Evolutionary conservation across 371 early-diverging fungal species (phyloP), one percentile per base, ranked within the genome.

Genomic region (Fennellomyces sp.): DNA sequence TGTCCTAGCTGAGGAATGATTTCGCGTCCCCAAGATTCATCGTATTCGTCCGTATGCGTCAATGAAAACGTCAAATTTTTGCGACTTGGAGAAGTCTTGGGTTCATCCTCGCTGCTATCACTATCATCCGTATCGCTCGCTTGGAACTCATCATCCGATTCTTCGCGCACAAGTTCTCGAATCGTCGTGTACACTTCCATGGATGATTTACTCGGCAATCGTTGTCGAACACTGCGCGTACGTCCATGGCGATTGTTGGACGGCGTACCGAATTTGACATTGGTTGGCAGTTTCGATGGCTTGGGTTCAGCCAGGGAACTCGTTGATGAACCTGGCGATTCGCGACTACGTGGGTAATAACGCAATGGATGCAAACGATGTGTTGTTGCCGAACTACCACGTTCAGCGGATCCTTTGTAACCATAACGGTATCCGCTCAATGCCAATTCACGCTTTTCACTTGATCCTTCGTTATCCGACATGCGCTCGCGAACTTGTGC

Each of bases 181-280:
- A 81, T 75, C 8, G 83, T 86, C 1, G 76, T 74, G 61, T 83
- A 89, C 1, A 87, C 82, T 30, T 87, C 86, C 35, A 88, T 76
- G 3, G 75, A 75, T 1, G 87, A 75, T 53, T 80, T 80, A 29
- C 78, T 76, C 0, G 68, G 68, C 4, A 76, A 33, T n/a, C 71
- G 49, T 54, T 72, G 75, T n/a, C 76, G 73, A 27, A 69, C 56
- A 31, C 58, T 56, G 6, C 69, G 65, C n/a, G n/a, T n/a, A n/a
- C n/a, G n/a, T n/a, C n/a, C n/a, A n/a, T n/a, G n/a, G n/a, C n/a
- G n/a, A n/a, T n/a, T 11, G 39, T 8, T 2, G 11, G 17, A 39
- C 39, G 19, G n/a, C 35, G 55, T 26, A 8, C 3, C 21, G 26
- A 54, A 54, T n/a, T 54, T 54, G 0, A 54, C 39, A 21, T 64